These are phyloP conservation scores for Dictyostelium discoideum DNA, from an alignment of 78 protist genomes.

Conservation along the genomic window DNA sequence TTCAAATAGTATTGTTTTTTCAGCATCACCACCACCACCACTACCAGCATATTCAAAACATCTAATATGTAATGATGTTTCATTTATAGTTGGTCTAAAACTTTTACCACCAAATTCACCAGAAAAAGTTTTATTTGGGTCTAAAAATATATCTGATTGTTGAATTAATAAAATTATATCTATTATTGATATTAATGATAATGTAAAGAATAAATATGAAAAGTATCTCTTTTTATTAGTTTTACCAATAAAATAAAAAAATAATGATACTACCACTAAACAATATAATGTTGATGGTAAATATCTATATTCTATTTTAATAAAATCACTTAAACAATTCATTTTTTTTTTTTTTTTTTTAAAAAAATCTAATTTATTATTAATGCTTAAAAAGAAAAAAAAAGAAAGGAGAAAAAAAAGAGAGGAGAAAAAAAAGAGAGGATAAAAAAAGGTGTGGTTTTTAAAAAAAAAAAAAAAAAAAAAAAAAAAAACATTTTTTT, in stretches of 20 bases:
- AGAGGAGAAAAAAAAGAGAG: too few species aligned
- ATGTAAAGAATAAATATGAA: not conserved
- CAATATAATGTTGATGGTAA: not conserved
- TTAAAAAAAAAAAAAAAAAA: too few species aligned
- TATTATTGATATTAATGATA: not conserved
- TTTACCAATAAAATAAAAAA: not conserved
- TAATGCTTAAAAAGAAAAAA: too few species aligned
- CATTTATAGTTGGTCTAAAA: not conserved
- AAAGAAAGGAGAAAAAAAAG: too few species aligned
- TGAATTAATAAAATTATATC: not conserved
- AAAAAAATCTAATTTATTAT: too few species aligned
- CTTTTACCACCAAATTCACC: not conserved
- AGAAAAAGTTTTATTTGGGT: not conserved
- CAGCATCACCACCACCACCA: not conserved
- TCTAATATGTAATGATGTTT: conserved; percentile 15
- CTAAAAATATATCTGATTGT: not conserved
- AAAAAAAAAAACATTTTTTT: too few species aligned
- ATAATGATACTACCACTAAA: not conserved
- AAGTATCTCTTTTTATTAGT: not conserved
- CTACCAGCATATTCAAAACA: not conserved
- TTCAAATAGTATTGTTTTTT: conserved; percentile 4
- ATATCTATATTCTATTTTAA: not conserved
- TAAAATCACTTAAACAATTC: not conserved
- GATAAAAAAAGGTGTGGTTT: too few species aligned
- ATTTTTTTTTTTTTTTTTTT: too few species aligned